These are phyloP conservation scores for Clarireedia monteithiana DNA, from an alignment of 2,329 filamentous ascomycete genomes.

Conservation along the genomic window DNA sequence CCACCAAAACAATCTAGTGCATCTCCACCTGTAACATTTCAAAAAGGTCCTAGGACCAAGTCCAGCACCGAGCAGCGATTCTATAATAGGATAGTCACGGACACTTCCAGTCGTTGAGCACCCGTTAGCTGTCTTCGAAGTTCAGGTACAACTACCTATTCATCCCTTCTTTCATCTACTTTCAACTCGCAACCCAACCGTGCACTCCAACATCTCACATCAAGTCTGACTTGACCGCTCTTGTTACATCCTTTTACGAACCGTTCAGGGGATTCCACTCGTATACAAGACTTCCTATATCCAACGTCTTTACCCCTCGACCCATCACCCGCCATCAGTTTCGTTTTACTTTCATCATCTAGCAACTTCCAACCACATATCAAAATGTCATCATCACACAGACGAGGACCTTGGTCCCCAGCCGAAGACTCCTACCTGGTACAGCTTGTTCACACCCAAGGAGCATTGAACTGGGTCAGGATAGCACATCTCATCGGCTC, in stretches of 20 bases:
- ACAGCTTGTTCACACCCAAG: slow-evolving; percentile 61
- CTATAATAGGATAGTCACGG: slow-evolving; percentile 5
- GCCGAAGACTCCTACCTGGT: slow-evolving; percentile 66
- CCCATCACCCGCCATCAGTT: not conserved
- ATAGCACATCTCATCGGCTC: slow-evolving; percentile 70
- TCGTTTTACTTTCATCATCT: not conserved
- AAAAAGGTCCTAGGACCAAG: slow-evolving; percentile 3
- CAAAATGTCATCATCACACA: slow-evolving; percentile 37
- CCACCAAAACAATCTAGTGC: slow-evolving; percentile 1
- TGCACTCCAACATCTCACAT: slow-evolving; percentile 6
- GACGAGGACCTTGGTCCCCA: slow-evolving; percentile 77
- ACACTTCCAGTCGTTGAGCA: slow-evolving; percentile 9
- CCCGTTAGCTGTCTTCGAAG: slow-evolving; percentile 5
- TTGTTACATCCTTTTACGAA: slow-evolving; percentile 3
- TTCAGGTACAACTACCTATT: not conserved
- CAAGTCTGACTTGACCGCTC: slow-evolving; percentile 4
- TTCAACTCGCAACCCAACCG: slow-evolving; percentile 4
- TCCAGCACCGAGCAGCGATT: slow-evolving; percentile 4
- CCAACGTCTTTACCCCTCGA: slow-evolving; percentile 2
- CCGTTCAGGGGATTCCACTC: not conserved
- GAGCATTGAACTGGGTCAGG: slow-evolving; percentile 81
- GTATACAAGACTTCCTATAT: slow-evolving; percentile 5
- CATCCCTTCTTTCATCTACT: not conserved
- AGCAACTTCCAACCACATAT: not conserved
- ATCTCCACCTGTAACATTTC: slow-evolving; percentile 8